Evolutionary conservation across 192 early-diverging fungal species (phyloP).

Genomic region (Gigaspora rosea): DNA sequence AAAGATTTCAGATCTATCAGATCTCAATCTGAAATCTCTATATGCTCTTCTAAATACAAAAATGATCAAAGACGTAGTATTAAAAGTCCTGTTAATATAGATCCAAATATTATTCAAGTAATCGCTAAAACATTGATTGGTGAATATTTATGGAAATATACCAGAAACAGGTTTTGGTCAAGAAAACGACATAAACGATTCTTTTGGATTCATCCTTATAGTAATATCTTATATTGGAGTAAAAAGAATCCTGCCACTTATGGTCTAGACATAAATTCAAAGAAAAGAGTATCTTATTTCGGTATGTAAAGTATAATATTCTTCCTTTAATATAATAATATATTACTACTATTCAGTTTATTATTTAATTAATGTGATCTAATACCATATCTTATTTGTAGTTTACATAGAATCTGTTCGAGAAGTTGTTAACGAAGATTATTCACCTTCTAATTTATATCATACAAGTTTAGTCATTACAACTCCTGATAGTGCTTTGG

Average conservation of each 20-base stretch:
- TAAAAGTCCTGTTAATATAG: constrained; percentile 28
- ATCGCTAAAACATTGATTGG: constrained; percentile 83
- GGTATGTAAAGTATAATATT: constrained; percentile 24
- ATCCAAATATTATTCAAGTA: constrained; percentile 66
- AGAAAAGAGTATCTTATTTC: constrained; percentile 48
- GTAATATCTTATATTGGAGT: constrained; percentile 79
- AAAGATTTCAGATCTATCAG: constrained; percentile 58
- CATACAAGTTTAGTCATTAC: constrained; percentile 63
- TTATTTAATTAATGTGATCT: neutral
- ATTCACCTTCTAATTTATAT: constrained; percentile 45
- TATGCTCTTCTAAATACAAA: neutral
- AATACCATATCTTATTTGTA: constrained; percentile 34
- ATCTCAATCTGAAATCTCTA: neutral
- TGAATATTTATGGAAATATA: constrained; percentile 73
- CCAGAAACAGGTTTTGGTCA: constrained; percentile 53
- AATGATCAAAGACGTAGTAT: neutral
- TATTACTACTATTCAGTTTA: neutral
- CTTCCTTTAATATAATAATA: neutral
- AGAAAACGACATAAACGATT: constrained; percentile 70
- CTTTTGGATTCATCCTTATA: constrained; percentile 84
- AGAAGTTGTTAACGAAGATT: constrained; percentile 52
- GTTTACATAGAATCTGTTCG: constrained; percentile 65
- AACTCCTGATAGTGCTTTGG: constrained; percentile 68
- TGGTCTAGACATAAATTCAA: constrained; percentile 42
- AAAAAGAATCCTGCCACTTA: constrained; percentile 57